These are phyloP conservation scores for Ceratobasidium sp. DNA, from an alignment of 1,284 basidiomycete genomes.

Conservation along the genomic window DNA sequence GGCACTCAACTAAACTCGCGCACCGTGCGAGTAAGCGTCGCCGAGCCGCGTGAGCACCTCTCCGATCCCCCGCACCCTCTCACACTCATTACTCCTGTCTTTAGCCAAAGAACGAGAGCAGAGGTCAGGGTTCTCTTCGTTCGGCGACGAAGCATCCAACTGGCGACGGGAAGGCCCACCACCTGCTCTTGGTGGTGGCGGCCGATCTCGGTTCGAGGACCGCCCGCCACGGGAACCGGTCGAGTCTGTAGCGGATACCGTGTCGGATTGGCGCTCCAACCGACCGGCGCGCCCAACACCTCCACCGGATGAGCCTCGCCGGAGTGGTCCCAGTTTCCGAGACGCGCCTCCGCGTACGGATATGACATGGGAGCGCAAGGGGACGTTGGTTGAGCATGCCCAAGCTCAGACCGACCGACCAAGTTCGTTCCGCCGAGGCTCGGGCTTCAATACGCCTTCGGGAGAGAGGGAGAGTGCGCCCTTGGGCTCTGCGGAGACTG, in stretches of 20 bases:
- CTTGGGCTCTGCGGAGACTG: slow-evolving; percentile 68
- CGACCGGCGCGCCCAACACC: slow-evolving; percentile 57
- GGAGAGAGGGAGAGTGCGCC: slow-evolving; percentile 56
- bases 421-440: slow-evolving; percentile 58
- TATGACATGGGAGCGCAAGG: slow-evolving; percentile 41
- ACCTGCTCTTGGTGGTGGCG: slow-evolving; percentile 54
- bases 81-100: slow-evolving; percentile 24
- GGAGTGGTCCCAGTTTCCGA: slow-evolving; percentile 24
- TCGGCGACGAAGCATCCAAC: slow-evolving; percentile 77
- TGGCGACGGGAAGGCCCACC: slow-evolving; percentile 93
- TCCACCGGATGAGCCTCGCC: slow-evolving; percentile 55
- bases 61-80: slow-evolving; percentile 30
- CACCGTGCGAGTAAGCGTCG: slow-evolving; percentile 89
- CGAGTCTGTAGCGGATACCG: slow-evolving; percentile 57
- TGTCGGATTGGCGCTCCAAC: slow-evolving; percentile 75
- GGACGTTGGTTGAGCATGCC: slow-evolving; percentile 33
- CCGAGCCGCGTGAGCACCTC: slow-evolving; percentile 84
- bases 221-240: slow-evolving; percentile 52
- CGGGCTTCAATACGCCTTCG: slow-evolving; percentile 64
- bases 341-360: slow-evolving; percentile 23
- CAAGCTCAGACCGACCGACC: slow-evolving; percentile 27
- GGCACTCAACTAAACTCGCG: slow-evolving; percentile 77
- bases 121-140: slow-evolving; percentile 51
- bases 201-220: slow-evolving; percentile 60
- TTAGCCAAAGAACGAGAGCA: slow-evolving; percentile 74